phyloP scores from a whole-genome alignment of 2,329 filamentous ascomycete genomes.

The Akanthomyces uredinophilus region DNA sequence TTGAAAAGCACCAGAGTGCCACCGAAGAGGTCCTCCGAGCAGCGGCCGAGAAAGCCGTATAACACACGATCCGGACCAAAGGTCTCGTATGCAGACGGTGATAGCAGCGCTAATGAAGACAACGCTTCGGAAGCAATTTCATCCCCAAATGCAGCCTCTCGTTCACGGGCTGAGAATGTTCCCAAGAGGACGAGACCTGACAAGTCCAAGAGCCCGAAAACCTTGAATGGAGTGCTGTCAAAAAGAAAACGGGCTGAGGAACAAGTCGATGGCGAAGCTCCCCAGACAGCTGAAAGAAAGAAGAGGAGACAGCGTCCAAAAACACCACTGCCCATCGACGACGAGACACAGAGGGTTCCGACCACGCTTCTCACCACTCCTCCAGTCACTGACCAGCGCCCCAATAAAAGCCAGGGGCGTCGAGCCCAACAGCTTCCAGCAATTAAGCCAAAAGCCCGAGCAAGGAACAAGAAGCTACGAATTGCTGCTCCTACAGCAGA shows the following conservation, averaged over 20 bases:
- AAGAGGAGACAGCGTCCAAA: conserved; percentile 32
- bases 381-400: neutral
- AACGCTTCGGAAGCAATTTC: neutral
- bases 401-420: neutral
- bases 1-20: neutral
- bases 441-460: neutral
- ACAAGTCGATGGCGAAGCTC: neutral
- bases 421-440: neutral
- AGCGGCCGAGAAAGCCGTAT: neutral
- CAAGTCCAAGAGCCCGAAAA: neutral
- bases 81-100: neutral
- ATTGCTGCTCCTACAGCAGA: neutral
- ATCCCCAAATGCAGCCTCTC: neutral
- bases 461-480: neutral
- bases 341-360: conserved; percentile 25
- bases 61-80: conserved; percentile 1
- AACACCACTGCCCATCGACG: conserved; percentile 29
- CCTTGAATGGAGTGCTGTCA: neutral
- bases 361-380: conserved; percentile 1
- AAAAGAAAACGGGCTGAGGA: neutral
- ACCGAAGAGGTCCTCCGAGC: neutral
- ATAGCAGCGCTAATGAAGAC: neutral
- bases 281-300: conserved; percentile 11
- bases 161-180: neutral
- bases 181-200: neutral